These are phyloP conservation scores for Leccinum pachyderme DNA, from an alignment of 1,284 basidiomycete genomes.

Conservation along the genomic window DNA sequence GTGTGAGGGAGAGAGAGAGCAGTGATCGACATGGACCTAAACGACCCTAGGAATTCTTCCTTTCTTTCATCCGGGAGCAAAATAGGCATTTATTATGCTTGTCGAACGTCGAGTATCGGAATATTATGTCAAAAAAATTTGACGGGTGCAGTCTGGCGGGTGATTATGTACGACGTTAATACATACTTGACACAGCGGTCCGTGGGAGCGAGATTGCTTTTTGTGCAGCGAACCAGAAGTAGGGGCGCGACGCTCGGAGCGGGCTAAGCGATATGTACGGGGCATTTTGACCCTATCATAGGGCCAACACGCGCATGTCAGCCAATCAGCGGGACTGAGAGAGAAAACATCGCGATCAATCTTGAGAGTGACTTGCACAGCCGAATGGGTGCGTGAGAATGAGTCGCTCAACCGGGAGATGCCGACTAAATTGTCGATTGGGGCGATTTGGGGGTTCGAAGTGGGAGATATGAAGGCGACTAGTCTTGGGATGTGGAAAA, in stretches of 20 bases:
- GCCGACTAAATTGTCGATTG: constrained; percentile 29
- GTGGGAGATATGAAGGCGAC: constrained; percentile 25
- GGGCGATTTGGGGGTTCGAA: background rate
- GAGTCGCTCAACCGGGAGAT: constrained; percentile 9
- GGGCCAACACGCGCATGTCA: background rate
- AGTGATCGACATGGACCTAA: constrained; percentile 13
- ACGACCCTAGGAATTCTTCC: background rate
- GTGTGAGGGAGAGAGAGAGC: background rate
- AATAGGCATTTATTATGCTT: constrained; percentile 14
- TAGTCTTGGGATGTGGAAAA: constrained; percentile 7
- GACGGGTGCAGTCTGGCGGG: background rate
- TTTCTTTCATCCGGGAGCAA: background rate
- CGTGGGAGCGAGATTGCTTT: background rate
- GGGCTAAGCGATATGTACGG: background rate
- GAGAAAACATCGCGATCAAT: constrained; percentile 21
- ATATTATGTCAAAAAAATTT: background rate
- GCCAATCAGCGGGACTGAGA: constrained; percentile 15
- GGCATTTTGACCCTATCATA: constrained; percentile 10
- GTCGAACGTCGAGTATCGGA: constrained; percentile 2
- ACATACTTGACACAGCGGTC: background rate
- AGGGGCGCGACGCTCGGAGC: background rate
- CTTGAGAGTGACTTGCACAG: constrained; percentile 18
- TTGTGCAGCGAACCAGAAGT: background rate
- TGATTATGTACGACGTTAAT: background rate
- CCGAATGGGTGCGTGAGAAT: constrained; percentile 25